These are phyloP conservation scores for Globisporangium uncinulatum DNA, from an alignment of 352 stramenopile species.

Conservation along the genomic window DNA sequence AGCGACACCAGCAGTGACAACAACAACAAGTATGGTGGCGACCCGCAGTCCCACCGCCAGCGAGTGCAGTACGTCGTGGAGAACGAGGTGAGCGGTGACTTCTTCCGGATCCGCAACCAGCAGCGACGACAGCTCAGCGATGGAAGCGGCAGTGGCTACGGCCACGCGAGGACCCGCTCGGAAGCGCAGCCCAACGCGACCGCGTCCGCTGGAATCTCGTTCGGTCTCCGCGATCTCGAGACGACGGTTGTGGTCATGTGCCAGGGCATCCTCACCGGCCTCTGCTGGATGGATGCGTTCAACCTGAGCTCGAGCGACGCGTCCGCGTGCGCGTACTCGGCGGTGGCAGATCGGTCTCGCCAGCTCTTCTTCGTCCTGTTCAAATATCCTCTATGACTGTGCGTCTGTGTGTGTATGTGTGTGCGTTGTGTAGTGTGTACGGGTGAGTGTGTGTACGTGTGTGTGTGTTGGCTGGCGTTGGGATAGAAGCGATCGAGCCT, in stretches of 20 bases:
- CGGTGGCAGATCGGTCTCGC: constrained; percentile 40
- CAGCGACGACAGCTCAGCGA: neutral
- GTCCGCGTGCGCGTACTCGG: constrained; percentile 52
- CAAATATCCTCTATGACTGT: constrained; percentile 61
- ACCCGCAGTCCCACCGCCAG: neutral
- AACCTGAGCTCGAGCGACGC: constrained; percentile 30
- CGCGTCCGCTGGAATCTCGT: constrained; percentile 1
- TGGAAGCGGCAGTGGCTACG: neutral
- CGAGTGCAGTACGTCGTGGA: constrained; percentile 36
- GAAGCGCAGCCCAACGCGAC: neutral
- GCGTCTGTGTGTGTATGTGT: neutral
- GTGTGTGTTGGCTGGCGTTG: neutral
- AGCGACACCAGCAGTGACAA: neutral
- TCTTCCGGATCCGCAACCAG: constrained; percentile 35
- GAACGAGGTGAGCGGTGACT: constrained; percentile 56
- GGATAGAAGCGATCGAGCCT: neutral
- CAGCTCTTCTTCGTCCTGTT: constrained; percentile 61
- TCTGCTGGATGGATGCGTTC: constrained; percentile 64
- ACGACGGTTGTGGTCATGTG: constrained; percentile 38
- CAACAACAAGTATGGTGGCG: neutral
- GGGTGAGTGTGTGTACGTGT: neutral
- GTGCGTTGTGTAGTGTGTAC: neutral
- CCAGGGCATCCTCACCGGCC: constrained; percentile 44
- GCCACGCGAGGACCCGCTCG: neutral
- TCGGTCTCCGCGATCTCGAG: constrained; percentile 27